Base-by-base conservation (phyloP, 2,329 filamentous ascomycete genomes). In the Chaetothyriales sp. region DNA sequence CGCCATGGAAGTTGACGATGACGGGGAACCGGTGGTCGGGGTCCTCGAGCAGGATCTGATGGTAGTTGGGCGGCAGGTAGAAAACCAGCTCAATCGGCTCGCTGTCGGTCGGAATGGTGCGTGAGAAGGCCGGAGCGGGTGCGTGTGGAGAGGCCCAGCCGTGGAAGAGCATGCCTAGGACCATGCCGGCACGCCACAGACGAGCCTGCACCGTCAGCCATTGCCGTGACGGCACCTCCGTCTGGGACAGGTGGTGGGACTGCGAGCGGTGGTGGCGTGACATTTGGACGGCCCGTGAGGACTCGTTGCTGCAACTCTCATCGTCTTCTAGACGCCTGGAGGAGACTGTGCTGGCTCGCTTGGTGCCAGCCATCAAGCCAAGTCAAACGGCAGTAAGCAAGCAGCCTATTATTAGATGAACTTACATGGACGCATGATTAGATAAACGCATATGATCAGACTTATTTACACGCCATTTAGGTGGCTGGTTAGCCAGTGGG, bases 111-210 rank as follows among this genome's bases (percentile, higher is more conserved):
- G 71, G 64, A 28, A 85, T 73, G 18, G 70, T 70, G 44, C 72
- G 74, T 46, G 71, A 70, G 66, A 86, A 86, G 26, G 72, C 66
- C 1, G 80, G 80, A 28, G 67, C 69, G 1, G 79, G 78, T 5
- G 81, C 79, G 47, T 74, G 71, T 5, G 81, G 80, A 43, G 73
- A 67, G 1, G 80, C 76, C 53, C 81, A 66, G 50, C 73, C 75
- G 62, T 86, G 82, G 42, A 86, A 68, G 53, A 75, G 70, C 80
- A 85, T 84, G 61, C 81, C 82, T 51, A 84, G 73, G 52, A 72
- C 72, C 76, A 84, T 84, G 43, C 85, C 70, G 51, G 75, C 72
- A 49, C 83, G 75, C 80, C 81, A 84, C 63, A 81, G 75, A 25
- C 73, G 67, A 46, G 83, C 82, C 63, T 83, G 76, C 49, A 81